Percentiles rank a stretch among this genome's conserved stretches.
Conservation (phyloP, 1,284 basidiomycete species). For the Inonotus obliquus region DNA sequence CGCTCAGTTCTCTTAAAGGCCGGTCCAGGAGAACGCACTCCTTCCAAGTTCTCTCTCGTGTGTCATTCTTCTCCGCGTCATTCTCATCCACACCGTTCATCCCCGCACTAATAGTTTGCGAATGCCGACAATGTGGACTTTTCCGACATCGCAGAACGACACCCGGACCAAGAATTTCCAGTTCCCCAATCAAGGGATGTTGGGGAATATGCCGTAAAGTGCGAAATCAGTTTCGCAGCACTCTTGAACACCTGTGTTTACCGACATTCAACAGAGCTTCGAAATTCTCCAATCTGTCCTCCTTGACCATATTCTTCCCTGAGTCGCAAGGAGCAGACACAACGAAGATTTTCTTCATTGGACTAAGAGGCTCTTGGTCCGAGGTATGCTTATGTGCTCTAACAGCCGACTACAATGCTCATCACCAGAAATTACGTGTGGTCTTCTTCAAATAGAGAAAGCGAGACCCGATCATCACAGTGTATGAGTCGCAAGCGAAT, state of each 20-base stretch:
- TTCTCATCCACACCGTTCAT: slow-evolving; percentile 7
- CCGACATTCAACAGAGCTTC: slow-evolving; percentile 45
- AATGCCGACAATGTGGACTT: slow-evolving; percentile 74
- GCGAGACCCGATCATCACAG: slow-evolving; percentile 62
- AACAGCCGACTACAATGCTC: neutral
- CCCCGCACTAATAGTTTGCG: slow-evolving; percentile 46
- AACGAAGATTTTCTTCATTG: slow-evolving; percentile 67
- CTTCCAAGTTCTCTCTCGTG: slow-evolving; percentile 44
- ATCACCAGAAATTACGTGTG: neutral
- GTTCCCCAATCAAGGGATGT: slow-evolving; percentile 65
- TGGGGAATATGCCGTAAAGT: slow-evolving; percentile 74
- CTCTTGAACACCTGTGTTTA: neutral
- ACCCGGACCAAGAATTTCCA: slow-evolving; percentile 63
- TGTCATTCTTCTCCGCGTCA: neutral
- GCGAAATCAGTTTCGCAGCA: slow-evolving; percentile 1
- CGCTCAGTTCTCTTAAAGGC: slow-evolving; percentile 70
- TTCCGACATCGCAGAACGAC: slow-evolving; percentile 55
- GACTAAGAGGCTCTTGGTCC: slow-evolving; percentile 75
- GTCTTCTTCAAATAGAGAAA: too few species aligned
- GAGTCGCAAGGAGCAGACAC: slow-evolving; percentile 68
- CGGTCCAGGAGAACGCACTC: slow-evolving; percentile 68
- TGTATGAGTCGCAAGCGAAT: slow-evolving; percentile 78
- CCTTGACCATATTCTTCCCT: slow-evolving; percentile 71
- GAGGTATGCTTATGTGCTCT: slow-evolving; percentile 42
- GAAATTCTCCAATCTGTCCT: slow-evolving; percentile 72